Base-by-base conservation (phyloP, 805 yeast species). In the Nakazawaea anatomiae region DNA sequence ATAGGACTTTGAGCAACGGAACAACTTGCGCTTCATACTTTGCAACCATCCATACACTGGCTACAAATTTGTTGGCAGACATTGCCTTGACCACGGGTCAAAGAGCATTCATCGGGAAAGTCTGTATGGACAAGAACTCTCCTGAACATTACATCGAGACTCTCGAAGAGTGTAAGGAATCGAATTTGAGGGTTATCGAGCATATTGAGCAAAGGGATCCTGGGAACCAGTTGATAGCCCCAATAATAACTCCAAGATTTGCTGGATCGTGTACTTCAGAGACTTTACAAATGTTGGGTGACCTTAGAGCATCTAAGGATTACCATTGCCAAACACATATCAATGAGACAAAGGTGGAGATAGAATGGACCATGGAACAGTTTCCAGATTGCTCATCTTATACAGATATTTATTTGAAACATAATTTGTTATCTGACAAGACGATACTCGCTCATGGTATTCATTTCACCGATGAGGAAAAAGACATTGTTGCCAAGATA, bases 21-120 rank as follows among this genome's bases (percentile, higher is more conserved):
- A 94, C 98, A 0, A 94, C 99, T 1, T 83, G 92, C 51, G 96
- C 96, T 0, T 77, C 95, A 0, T 94, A 94, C 69, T 94, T 83
- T 65, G 92, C 97, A 4, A 90, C 98, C 0, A 83, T 89, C 44
- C 96, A 92, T 61, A 72, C 83, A 0, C 79, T 77, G 6, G 83
- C 96, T 4, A 79, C 97, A 2, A 84, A 84, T 47, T 58, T 85
- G 38, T 77, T 94, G 60, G 96, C 96, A 1, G 86, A 85, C 52
- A 63, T 86, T 12, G 82, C 92, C 36, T 68, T 83, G 10, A 54
- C 71, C 39, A 58, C 70, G 32, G 96, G 96, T 39, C 98, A 91
- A 67, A 73, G 97, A 54, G 97, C 96, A 0, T 76, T 87, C 49
- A 81, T 94, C 39, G 99, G 99, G 4, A 85, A 92, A 59, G 96